A percentile compares a stretch with the other conserved stretches of the same genome.
Conservation (phyloP, 192 early-diverging fungal species). For the Coemansia sp. region DNA sequence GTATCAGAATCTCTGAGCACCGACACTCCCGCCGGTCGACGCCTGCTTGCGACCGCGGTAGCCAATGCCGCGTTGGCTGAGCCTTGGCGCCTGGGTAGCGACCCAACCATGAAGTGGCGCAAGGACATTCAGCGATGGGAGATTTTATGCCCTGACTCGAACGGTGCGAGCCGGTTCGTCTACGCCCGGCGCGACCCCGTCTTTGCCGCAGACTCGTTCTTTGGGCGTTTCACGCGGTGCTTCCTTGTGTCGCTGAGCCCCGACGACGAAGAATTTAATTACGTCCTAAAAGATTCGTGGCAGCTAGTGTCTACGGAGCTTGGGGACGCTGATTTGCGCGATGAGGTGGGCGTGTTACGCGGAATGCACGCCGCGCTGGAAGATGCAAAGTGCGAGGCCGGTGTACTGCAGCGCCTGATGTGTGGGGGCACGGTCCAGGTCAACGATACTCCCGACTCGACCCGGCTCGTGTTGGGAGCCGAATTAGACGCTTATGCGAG, state of each 20-base stretch:
- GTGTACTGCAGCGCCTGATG: slow-evolving; percentile 32
- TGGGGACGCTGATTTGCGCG: slow-evolving; percentile 6
- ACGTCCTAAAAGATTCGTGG: slow-evolving; percentile 53
- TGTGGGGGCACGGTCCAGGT: slow-evolving; percentile 46
- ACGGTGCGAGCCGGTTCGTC: background rate
- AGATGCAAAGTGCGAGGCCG: slow-evolving; percentile 1
- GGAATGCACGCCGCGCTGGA: slow-evolving; percentile 34
- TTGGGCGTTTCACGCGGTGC: slow-evolving; percentile 48
- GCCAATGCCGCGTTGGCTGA: slow-evolving; percentile 23
- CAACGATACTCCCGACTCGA: slow-evolving; percentile 28
- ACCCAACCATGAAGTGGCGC: slow-evolving; percentile 46
- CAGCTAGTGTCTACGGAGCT: slow-evolving; percentile 25
- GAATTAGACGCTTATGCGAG: slow-evolving; percentile 26
- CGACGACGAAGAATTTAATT: background rate
- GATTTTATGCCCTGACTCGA: slow-evolving; percentile 31
- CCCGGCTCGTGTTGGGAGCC: slow-evolving; percentile 31
- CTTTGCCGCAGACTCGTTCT: slow-evolving; percentile 44
- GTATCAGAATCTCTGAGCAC: background rate
- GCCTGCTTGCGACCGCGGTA: slow-evolving; percentile 8
- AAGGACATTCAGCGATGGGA: slow-evolving; percentile 34
- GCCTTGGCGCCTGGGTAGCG: slow-evolving; percentile 39
- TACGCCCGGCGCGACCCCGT: slow-evolving; percentile 31
- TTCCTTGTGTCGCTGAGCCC: slow-evolving; percentile 27
- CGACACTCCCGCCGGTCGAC: background rate
- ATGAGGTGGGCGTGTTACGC: slow-evolving; percentile 41